Conservation (phyloP, 345 rosid genomes). For the Pugionium dolabratum region DNA sequence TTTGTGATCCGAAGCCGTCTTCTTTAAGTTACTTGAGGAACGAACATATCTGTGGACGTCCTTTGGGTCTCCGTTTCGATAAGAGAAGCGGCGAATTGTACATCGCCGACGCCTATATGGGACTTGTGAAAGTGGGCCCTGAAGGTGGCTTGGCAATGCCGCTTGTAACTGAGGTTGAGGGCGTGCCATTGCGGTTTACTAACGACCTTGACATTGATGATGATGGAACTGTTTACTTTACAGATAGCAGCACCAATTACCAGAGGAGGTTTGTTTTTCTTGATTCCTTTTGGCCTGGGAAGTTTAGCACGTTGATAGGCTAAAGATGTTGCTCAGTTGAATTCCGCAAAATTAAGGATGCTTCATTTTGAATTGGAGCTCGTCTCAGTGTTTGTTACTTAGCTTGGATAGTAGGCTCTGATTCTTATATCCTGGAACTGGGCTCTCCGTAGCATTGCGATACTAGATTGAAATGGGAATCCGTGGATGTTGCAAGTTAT, state of each 20-base stretch:
- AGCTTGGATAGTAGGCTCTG: background rate
- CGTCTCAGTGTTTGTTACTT: constrained; percentile 10
- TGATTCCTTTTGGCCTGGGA: constrained; percentile 9
- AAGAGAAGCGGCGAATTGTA: constrained; percentile 79
- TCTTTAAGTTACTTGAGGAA: constrained; percentile 59
- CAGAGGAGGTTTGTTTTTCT: constrained; percentile 63
- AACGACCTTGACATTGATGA: constrained; percentile 91
- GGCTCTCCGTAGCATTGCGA: background rate
- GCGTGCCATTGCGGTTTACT: constrained; percentile 71
- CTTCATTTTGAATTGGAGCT: background rate
- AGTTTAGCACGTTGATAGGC: background rate
- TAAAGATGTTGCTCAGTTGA: background rate
- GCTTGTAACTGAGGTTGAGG: constrained; percentile 76
- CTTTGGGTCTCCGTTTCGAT: constrained; percentile 84
- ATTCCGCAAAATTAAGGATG: background rate
- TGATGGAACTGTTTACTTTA: constrained; percentile 82
- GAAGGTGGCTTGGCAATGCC: constrained; percentile 83
- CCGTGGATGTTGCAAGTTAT: background rate
- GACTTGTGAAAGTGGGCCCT: constrained; percentile 89
- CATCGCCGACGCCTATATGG: constrained; percentile 92
- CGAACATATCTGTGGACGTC: constrained; percentile 96
- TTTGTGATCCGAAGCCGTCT: constrained; percentile 76
- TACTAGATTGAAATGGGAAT: background rate
- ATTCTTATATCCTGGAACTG: background rate
- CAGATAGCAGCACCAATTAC: constrained; percentile 81